phyloP scores from a whole-genome alignment of 2,329 filamentous ascomycete species.

The Macrophomina tecta region DNA sequence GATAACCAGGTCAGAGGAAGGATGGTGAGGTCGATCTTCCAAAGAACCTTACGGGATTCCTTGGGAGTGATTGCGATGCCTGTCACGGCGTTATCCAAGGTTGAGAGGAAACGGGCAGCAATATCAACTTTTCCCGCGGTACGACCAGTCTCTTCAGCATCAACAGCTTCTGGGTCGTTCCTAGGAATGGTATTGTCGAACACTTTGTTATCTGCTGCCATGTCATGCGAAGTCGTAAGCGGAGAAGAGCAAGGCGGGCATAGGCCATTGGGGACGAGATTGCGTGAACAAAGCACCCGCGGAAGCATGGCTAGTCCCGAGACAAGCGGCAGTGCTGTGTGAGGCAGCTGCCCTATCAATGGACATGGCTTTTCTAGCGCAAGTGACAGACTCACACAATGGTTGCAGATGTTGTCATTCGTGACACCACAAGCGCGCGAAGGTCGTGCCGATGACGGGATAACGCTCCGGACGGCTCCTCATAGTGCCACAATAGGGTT shows the following conservation, averaged over 20 bases:
- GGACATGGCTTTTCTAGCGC: not conserved
- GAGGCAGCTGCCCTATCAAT: not conserved
- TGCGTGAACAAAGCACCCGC: not conserved
- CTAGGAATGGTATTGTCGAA: not conserved
- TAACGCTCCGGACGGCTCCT: not conserved
- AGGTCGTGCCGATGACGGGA: not conserved
- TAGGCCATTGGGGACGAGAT: not conserved
- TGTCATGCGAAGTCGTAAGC: not conserved
- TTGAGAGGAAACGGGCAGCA: slow-evolving; percentile 13
- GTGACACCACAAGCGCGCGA: not conserved
- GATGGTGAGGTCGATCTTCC: slow-evolving; percentile 19
- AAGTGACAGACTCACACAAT: not conserved
- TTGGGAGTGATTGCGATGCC: not conserved
- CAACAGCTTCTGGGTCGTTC: not conserved
- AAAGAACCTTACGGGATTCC: slow-evolving; percentile 20
- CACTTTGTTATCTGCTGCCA: not conserved
- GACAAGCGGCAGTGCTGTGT: not conserved
- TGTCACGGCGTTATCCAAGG: slow-evolving; percentile 1
- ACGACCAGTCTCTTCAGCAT: not conserved
- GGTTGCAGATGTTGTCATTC: not conserved
- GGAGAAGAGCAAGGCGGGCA: too few relatives aligned
- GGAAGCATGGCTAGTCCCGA: not conserved
- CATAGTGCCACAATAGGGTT: slow-evolving; percentile 6
- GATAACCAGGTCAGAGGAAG: slow-evolving; percentile 19
- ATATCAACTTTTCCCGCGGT: not conserved